phyloP scores from a whole-genome alignment of 768 basidiomycete species.

The Postia placenta region DNA sequence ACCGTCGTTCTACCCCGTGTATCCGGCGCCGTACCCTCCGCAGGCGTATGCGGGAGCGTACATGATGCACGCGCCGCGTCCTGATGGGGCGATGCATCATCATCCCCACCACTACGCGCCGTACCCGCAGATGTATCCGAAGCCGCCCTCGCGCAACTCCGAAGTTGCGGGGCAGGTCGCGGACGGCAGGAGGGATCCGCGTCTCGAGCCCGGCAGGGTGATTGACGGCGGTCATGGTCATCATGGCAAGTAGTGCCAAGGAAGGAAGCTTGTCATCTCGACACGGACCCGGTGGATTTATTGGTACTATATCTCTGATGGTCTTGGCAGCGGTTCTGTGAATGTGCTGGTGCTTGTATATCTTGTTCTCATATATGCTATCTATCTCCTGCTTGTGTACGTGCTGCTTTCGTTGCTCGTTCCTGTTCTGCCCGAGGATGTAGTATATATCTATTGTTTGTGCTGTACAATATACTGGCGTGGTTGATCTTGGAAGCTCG shows the following conservation, averaged over 20 bases:
- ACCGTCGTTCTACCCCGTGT: slow-evolving; percentile 37
- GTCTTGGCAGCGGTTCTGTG: too few relatives aligned
- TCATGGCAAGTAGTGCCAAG: slow-evolving; percentile 3
- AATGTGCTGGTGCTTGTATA: neutral
- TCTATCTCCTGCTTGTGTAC: neutral
- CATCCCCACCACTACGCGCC: slow-evolving; percentile 29
- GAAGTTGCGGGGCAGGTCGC: slow-evolving; percentile 12
- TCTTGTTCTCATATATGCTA: slow-evolving; percentile 1
- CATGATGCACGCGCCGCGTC: slow-evolving; percentile 32
- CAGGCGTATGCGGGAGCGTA: slow-evolving; percentile 43
- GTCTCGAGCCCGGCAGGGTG: slow-evolving; percentile 8
- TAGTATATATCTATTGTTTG: neutral
- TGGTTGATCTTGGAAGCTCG: too few relatives aligned
- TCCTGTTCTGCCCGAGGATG: neutral
- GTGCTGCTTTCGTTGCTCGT: neutral
- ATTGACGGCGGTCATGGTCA: neutral
- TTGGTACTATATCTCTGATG: too few relatives aligned
- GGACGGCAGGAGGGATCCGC: slow-evolving; percentile 10
- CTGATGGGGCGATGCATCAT: slow-evolving; percentile 10
- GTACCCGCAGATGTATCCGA: slow-evolving; percentile 33
- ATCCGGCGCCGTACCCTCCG: slow-evolving; percentile 40
- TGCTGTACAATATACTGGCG: slow-evolving; percentile 2
- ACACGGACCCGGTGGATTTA: too few relatives aligned
- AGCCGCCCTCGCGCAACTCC: slow-evolving; percentile 27
- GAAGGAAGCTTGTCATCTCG: too few relatives aligned